Evolutionary conservation across 2,329 filamentous ascomycete genomes (phyloP).

Genomic region (Acephala macrosclerotiorum): DNA sequence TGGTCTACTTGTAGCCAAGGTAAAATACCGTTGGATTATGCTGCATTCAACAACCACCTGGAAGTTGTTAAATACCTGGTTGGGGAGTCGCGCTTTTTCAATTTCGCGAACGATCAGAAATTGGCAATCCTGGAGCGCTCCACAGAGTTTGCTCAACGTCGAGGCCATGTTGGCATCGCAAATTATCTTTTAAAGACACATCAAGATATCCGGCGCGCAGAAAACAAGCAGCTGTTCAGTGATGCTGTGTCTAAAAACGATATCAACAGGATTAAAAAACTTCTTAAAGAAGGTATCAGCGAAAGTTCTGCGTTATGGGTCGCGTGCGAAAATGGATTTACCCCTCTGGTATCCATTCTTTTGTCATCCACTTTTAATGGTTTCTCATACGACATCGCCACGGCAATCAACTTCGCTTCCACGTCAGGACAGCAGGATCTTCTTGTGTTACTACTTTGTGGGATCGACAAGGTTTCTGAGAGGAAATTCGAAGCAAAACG

Average conservation of each 20-base stretch:
- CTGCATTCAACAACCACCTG: constrained; percentile 5
- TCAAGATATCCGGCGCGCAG: background rate
- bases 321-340: constrained; percentile 9
- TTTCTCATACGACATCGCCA: constrained; percentile 3
- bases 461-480: background rate
- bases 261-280: constrained; percentile 1
- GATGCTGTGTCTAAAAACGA: constrained; percentile 4
- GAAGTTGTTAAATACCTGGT: background rate
- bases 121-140: background rate
- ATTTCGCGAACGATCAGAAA: background rate
- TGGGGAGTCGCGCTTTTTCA: background rate
- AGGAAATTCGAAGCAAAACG: background rate
- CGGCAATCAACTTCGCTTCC: background rate
- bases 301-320: background rate
- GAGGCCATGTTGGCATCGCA: background rate
- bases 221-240: background rate
- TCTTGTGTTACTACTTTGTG: constrained; percentile 11
- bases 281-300: constrained; percentile 9
- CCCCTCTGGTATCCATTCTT: constrained; percentile 9
- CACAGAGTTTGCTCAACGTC: background rate
- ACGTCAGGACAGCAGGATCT: background rate
- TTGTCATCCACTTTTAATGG: constrained; percentile 9
- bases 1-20: constrained; percentile 4
- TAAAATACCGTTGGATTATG: constrained; percentile 1
- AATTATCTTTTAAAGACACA: background rate